Conservation (phyloP, 257 asterid species). For the Knoxia roxburghii region DNA sequence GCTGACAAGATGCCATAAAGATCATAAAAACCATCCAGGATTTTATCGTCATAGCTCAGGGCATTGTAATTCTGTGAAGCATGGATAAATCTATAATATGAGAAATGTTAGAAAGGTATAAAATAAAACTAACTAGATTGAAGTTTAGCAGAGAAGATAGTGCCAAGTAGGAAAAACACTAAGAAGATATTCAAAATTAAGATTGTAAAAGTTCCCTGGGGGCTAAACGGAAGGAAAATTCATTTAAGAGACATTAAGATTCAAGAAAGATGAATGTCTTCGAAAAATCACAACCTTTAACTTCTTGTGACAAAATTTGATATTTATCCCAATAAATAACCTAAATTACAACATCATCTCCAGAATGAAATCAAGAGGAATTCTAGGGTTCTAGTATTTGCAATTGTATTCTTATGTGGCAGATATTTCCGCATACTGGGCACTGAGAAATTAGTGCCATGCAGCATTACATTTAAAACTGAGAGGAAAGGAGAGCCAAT, state of each 20-base stretch:
- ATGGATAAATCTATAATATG: slow-evolving; percentile 72
- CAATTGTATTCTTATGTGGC: not conserved
- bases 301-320: not conserved
- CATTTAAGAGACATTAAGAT: not conserved
- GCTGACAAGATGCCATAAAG: slow-evolving; percentile 65
- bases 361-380: not conserved
- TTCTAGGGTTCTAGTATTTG: not conserved
- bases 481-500: not conserved
- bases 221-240: not conserved
- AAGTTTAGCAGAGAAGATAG: not conserved
- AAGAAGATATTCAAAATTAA: not conserved
- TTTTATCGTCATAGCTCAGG: slow-evolving; percentile 91
- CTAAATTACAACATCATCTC: not conserved
- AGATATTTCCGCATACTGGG: not conserved
- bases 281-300: not conserved
- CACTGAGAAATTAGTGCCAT: not conserved
- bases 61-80: slow-evolving; percentile 97
- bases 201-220: not conserved
- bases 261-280: slow-evolving; percentile 4
- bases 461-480: not conserved
- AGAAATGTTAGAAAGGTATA: slow-evolving; percentile 55
- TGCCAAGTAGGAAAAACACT: slow-evolving; percentile 7
- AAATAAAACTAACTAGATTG: slow-evolving; percentile 9
- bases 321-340: not conserved
- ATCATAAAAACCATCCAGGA: slow-evolving; percentile 92